Percentiles rank a stretch among this genome's conserved stretches.
phyloP scores from a whole-genome alignment of 169 alveolate species.

The Plasmodium chabaudi region DNA sequence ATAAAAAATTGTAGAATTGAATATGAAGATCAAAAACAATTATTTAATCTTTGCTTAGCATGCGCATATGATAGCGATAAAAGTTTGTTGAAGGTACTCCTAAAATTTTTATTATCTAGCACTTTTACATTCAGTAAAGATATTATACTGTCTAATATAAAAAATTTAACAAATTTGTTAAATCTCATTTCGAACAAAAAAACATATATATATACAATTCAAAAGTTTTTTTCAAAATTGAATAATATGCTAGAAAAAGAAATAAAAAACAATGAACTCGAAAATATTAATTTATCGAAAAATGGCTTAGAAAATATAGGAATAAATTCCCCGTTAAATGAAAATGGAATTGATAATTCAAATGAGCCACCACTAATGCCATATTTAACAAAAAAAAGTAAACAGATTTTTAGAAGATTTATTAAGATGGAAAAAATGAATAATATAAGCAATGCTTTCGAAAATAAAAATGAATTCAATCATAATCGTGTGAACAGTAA shows the following conservation, averaged over 20 bases:
- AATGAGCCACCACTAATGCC: no score
- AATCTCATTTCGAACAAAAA: constrained; percentile 16
- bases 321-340: no score
- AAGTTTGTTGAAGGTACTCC: constrained; percentile 19
- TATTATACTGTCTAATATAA: constrained; percentile 21
- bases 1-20: constrained; percentile 50
- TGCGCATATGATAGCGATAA: constrained; percentile 25
- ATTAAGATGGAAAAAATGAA: no score
- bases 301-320: no score
- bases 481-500: no score
- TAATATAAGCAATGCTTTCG: no score
- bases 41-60: constrained; percentile 33
- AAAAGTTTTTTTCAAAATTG: constrained; percentile 38
- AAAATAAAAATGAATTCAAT: no score
- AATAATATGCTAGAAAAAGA: not conserved
- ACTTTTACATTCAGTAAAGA: constrained; percentile 21
- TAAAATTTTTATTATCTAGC: constrained; percentile 53
- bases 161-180: constrained; percentile 30
- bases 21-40: constrained; percentile 36
- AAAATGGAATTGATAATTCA: no score
- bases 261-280: not conserved
- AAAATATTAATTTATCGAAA: no score
- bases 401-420: no score
- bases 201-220: constrained; percentile 9
- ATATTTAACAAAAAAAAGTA: no score